Conservation (phyloP, 306 rosid genomes). For the Prunus campanulata region DNA sequence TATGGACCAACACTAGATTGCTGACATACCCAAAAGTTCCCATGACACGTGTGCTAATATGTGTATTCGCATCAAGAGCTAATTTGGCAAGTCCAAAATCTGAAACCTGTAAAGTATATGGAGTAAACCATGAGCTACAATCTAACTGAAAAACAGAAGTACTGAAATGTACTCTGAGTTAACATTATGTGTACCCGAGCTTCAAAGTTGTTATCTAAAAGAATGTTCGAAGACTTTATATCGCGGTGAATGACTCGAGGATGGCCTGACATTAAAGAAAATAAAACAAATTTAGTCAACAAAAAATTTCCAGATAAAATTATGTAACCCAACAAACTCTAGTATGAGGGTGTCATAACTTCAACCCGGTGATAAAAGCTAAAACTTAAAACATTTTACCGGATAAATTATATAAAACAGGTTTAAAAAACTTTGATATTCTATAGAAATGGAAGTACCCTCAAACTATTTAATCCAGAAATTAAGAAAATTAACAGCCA, state of each 20-base stretch:
- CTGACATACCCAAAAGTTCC: slow-evolving; percentile 88
- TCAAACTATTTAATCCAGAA: not conserved
- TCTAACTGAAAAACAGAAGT: not conserved
- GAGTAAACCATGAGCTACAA: slow-evolving; percentile 14
- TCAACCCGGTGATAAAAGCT: not conserved
- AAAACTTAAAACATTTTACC: not conserved
- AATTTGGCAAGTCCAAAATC: slow-evolving; percentile 96
- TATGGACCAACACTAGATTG: not conserved
- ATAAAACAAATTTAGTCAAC: not conserved
- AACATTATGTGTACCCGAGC: slow-evolving; percentile 56
- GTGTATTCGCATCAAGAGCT: slow-evolving; percentile 72
- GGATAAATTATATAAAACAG: not conserved
- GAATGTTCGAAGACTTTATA: slow-evolving; percentile 96
- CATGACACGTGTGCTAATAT: slow-evolving; percentile 80
- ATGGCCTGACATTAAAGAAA: slow-evolving; percentile 54
- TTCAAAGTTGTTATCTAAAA: slow-evolving; percentile 73
- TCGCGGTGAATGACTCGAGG: slow-evolving; percentile 96
- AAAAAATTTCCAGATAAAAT: not conserved
- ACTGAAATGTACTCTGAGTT: not conserved
- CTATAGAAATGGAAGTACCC: not conserved
- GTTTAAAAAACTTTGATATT: not conserved
- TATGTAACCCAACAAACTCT: not conserved
- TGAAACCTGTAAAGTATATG: slow-evolving; percentile 58
- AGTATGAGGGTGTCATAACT: not conserved
- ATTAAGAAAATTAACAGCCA: not conserved